Percentiles rank a stretch among this genome's conserved stretches.
phyloP scores from a whole-genome alignment of 2,329 filamentous ascomycete species.

The Aureobasidium melanogenum region DNA sequence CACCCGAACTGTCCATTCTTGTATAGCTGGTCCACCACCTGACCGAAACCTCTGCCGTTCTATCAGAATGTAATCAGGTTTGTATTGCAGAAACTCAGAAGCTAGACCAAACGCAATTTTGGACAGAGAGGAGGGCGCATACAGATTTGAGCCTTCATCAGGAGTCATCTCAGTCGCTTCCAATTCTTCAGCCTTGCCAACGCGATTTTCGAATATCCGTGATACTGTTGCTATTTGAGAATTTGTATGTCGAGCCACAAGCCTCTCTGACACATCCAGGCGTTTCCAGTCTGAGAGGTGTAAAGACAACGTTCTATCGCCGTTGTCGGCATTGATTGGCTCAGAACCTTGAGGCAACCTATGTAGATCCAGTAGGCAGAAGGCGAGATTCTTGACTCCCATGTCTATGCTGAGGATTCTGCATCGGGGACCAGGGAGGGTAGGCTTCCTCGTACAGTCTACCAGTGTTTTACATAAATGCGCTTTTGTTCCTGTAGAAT shows the following conservation, averaged over 20 bases:
- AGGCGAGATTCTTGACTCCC: slow-evolving; percentile 74
- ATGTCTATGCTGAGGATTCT: slow-evolving; percentile 71
- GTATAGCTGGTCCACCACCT: slow-evolving; percentile 53
- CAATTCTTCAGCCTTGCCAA: background rate
- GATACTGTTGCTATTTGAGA: background rate
- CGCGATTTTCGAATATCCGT: background rate
- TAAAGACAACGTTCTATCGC: slow-evolving; percentile 6
- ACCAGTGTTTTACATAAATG: slow-evolving; percentile 44
- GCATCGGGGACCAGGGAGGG: slow-evolving; percentile 11
- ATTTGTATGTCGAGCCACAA: background rate
- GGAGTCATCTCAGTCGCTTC: background rate
- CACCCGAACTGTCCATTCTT: slow-evolving; percentile 76
- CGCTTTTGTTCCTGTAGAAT: slow-evolving; percentile 51
- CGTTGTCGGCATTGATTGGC: background rate
- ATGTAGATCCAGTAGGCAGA: slow-evolving; percentile 43
- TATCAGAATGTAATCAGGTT: slow-evolving; percentile 63
- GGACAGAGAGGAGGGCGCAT: slow-evolving; percentile 44
- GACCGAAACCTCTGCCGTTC: slow-evolving; percentile 58
- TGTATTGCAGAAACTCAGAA: slow-evolving; percentile 39
- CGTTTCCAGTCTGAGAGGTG: slow-evolving; percentile 30
- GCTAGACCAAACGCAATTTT: slow-evolving; percentile 48
- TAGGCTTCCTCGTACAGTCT: slow-evolving; percentile 24
- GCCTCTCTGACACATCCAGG: slow-evolving; percentile 20
- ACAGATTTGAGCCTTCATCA: background rate
- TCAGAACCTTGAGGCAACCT: slow-evolving; percentile 9